phyloP scores from a whole-genome alignment of 1,284 basidiomycete genomes.

The Cutaneotrichosporon sp. region DNA sequence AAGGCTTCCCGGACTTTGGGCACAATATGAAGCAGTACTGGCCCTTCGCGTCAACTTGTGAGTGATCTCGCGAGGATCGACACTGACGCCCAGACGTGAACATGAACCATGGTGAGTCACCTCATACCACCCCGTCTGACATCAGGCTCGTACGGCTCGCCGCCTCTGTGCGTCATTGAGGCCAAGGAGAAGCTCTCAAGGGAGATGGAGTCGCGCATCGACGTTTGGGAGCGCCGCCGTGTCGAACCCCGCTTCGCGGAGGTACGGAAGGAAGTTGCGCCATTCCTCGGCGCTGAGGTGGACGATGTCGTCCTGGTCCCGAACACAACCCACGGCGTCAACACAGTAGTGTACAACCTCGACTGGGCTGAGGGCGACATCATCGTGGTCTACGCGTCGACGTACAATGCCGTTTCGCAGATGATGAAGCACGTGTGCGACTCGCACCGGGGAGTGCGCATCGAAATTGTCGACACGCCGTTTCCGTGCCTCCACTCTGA shows the following conservation, averaged over 20 bases:
- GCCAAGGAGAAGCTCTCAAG: constrained; percentile 53
- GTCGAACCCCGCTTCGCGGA: constrained; percentile 50
- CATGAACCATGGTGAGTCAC: constrained; percentile 58
- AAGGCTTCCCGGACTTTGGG: constrained; percentile 54
- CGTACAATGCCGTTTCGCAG: constrained; percentile 60
- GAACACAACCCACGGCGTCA: constrained; percentile 64
- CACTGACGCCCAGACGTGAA: constrained; percentile 52
- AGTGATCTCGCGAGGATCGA: constrained; percentile 10
- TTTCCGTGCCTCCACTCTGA: constrained; percentile 63
- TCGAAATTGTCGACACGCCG: constrained; percentile 55
- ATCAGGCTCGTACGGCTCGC: constrained; percentile 64
- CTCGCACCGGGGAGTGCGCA: constrained; percentile 53
- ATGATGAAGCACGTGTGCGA: constrained; percentile 62
- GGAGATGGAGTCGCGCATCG: constrained; percentile 59
- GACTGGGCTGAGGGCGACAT: constrained; percentile 56
- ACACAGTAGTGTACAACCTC: constrained; percentile 63
- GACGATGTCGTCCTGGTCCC: constrained; percentile 63
- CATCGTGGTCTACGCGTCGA: constrained; percentile 56
- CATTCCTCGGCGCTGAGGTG: constrained; percentile 56
- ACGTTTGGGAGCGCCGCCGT: constrained; percentile 57
- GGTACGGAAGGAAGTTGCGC: constrained; percentile 56
- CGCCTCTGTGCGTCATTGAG: constrained; percentile 59
- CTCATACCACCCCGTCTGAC: neutral
- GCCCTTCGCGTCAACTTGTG: constrained; percentile 56
- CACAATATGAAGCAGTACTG: constrained; percentile 58